A percentile compares a stretch with the other conserved stretches of the same genome.
phyloP scores from a whole-genome alignment of 2,329 filamentous ascomycete species.

The Neofusicoccum umdonicola region DNA sequence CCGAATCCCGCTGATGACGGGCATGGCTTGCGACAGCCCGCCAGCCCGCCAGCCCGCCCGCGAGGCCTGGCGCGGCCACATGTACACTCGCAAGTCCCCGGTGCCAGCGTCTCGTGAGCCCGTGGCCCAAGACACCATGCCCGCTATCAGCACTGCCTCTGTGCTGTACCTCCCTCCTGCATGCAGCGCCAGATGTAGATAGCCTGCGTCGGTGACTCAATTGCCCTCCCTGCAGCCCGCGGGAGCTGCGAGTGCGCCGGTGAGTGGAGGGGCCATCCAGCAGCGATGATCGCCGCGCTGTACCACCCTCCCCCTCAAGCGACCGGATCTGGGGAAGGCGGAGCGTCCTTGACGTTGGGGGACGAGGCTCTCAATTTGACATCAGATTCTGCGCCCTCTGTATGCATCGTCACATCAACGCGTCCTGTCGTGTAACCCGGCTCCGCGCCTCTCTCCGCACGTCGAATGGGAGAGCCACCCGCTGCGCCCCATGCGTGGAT shows the following conservation, averaged over 20 bases:
- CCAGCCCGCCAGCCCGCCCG: neutral
- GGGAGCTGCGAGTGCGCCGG: neutral
- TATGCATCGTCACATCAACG: neutral
- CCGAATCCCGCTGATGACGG: neutral
- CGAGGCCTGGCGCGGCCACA: neutral
- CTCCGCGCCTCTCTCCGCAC: neutral
- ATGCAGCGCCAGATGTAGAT: neutral
- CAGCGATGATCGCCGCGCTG: conserved; percentile 2
- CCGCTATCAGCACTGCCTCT: neutral
- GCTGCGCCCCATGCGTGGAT: neutral
- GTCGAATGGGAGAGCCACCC: conserved; percentile 6
- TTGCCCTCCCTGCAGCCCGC: neutral
- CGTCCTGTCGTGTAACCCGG: neutral
- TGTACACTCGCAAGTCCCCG: neutral
- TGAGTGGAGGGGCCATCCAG: neutral
- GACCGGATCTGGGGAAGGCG: neutral
- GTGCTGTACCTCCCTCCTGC: neutral
- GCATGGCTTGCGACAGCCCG: neutral
- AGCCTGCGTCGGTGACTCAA: neutral
- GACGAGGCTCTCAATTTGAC: neutral
- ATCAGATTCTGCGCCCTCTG: neutral
- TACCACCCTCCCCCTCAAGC: neutral
- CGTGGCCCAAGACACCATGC: neutral
- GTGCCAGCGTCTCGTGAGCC: neutral
- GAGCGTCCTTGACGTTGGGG: neutral